phyloP scores from a whole-genome alignment of 805 yeast species.

The Yarrowia deformans region DNA sequence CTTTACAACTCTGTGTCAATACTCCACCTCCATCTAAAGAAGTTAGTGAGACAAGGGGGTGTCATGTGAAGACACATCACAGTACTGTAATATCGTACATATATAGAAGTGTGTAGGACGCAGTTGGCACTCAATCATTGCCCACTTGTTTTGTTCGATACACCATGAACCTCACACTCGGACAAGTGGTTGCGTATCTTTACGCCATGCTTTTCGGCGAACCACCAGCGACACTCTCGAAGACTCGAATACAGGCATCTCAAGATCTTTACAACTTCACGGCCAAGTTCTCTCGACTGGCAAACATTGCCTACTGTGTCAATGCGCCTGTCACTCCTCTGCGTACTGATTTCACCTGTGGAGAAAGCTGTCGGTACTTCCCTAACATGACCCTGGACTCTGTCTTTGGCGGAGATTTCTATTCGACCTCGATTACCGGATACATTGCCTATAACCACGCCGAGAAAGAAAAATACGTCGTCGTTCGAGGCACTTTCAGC shows the following conservation, averaged over 20 bases:
- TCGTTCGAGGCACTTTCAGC: conserved; percentile 14
- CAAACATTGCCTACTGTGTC: conserved; percentile 13
- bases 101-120: too few relatives aligned
- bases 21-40: background rate
- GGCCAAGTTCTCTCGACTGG: conserved; percentile 14
- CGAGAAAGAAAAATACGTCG: conserved; percentile 3
- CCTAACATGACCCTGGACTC: conserved; percentile 11
- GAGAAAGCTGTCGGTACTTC: conserved; percentile 18
- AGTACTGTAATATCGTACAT: too few relatives aligned
- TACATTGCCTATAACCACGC: conserved; percentile 8
- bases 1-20: background rate
- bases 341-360: conserved; percentile 10
- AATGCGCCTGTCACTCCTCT: conserved; percentile 7
- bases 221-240: background rate
- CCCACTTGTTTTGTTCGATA: background rate
- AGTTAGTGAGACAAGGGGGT: background rate
- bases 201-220: conserved; percentile 9
- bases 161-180: conserved; percentile 10
- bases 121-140: too few relatives aligned
- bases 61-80: background rate
- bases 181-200: conserved; percentile 4
- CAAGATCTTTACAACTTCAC: conserved; percentile 7
- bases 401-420: conserved; percentile 18
- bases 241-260: background rate
- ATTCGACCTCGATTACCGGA: conserved; percentile 1